phyloP scores from a whole-genome alignment of 495 filamentous ascomycete genomes.

The Tuber indicum region DNA sequence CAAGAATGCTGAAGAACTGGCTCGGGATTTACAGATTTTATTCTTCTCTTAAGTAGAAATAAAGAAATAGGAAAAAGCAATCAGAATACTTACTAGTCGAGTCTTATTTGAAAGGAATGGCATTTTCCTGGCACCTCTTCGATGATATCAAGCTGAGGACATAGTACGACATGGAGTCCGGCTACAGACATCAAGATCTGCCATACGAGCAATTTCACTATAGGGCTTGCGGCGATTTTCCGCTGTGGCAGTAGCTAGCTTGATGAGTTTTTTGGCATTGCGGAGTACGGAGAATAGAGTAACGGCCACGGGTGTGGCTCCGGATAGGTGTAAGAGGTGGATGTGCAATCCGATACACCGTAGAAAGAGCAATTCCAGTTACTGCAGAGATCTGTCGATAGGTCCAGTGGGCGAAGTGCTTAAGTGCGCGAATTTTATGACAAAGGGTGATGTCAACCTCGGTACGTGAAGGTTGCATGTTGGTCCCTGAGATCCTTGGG shows the following conservation, averaged over 20 bases:
- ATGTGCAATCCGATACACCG: neutral
- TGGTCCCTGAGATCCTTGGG: rapidly evolving
- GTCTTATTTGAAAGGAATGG: neutral
- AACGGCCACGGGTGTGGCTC: too few species aligned
- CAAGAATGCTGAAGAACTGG: too few species aligned
- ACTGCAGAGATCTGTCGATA: neutral
- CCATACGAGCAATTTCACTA: neutral
- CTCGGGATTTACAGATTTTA: too few species aligned
- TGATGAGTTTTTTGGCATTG: too few species aligned
- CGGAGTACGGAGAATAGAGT: too few species aligned
- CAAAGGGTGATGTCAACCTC: neutral
- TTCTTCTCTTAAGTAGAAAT: too few species aligned
- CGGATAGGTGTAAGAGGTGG: neutral
- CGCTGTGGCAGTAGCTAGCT: too few species aligned
- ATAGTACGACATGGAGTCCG: neutral
- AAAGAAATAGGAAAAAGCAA: too few species aligned
- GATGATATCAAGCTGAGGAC: neutral
- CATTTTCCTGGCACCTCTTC: neutral
- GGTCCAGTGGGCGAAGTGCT: neutral
- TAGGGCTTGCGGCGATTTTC: neutral
- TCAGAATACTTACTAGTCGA: neutral
- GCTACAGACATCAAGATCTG: neutral
- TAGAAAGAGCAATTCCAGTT: too few species aligned
- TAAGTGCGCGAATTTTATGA: neutral
- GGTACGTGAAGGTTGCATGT: neutral